Base-by-base conservation (phyloP, 306 rosid genomes). In the Casuarina glauca region DNA sequence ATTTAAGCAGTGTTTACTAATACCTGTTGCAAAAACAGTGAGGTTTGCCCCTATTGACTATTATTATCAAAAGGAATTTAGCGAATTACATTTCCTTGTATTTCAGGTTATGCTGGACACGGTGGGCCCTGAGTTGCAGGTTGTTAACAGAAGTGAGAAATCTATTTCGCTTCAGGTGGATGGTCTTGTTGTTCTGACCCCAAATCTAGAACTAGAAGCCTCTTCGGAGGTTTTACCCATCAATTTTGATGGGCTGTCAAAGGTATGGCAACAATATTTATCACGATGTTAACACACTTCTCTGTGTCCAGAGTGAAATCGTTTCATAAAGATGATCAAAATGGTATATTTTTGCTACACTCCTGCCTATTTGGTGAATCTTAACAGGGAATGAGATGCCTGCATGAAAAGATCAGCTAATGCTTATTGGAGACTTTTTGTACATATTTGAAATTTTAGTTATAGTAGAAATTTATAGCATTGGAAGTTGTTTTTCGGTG, bases 61-160 rank as follows among this genome's bases (percentile, higher is more conserved):
- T 26, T 64, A 5, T n/a, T 3, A 41, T 64, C 54, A 60, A 48
- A 72, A 74, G 43, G 49, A 55, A 58, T 50, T 82, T 74, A 68
- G 70, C 42, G 50, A 85, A 77, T 62, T 67, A 20, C 52, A 44
- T 0, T 9, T 58, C 73, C 64, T 80, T 45, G 32, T 70, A 62
- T 69, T 75, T 62, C 84, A 92, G 96, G 90, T 90, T 79, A 92
- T 92, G 97, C 82, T 92, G 90, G 97, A 92, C 84, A 92, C 97
- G 0, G 96, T 90, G 51, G 97, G 96, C 11, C 87, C 97, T 9
- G 97, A 92, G 86, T 78, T 92, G 93, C 96, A 92, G 89, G 97
- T 90, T 75, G 85, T 87, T 38, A 92, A 92, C 83, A 87, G 74
- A 78, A 79, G 84, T 11, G 96, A 78, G 88, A 85, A 81, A 49